These are phyloP conservation scores for Nicotiana benthamiana DNA, from an alignment of 257 asterid genomes.

Conservation along the genomic window DNA sequence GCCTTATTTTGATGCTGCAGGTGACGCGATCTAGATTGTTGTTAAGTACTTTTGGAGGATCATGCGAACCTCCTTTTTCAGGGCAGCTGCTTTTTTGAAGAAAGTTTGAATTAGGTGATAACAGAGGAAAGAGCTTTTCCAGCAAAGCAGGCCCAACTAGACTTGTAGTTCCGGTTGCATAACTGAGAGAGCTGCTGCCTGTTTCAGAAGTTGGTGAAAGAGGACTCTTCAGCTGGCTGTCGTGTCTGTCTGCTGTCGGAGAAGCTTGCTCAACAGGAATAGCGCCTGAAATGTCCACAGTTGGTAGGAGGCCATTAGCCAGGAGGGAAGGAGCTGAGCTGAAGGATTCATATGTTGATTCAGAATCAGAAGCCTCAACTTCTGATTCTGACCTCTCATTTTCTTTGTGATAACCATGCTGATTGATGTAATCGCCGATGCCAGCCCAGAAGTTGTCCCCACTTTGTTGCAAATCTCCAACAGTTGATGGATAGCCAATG, in stretches of 20 bases:
- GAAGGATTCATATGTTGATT: slow-evolving; percentile 37
- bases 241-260: slow-evolving; percentile 4
- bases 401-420: slow-evolving; percentile 9
- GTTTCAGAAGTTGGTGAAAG: slow-evolving; percentile 54
- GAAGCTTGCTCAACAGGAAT: slow-evolving; percentile 34
- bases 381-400: slow-evolving; percentile 35
- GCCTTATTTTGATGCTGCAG: slow-evolving; percentile 32
- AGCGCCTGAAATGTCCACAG: slow-evolving; percentile 26
- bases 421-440: slow-evolving; percentile 5
- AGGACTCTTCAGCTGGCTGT: slow-evolving; percentile 26
- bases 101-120: slow-evolving; percentile 31
- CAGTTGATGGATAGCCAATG: slow-evolving; percentile 17
- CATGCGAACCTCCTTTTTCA: slow-evolving; percentile 21
- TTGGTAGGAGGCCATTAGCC: slow-evolving; percentile 45
- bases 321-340: slow-evolving; percentile 49
- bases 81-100: slow-evolving; percentile 20
- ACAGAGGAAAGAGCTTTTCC: slow-evolving; percentile 78
- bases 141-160: slow-evolving; percentile 61
- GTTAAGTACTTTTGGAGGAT: slow-evolving; percentile 9
- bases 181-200: slow-evolving; percentile 36
- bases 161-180: slow-evolving; percentile 47
- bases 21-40: slow-evolving; percentile 23
- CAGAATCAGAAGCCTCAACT: slow-evolving; percentile 32
- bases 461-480: slow-evolving; percentile 15
- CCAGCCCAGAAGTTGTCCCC: slow-evolving; percentile 17